Evolutionary conservation across 805 yeast genomes (phyloP).

Genomic region (Wickerhamomyces queroliae): DNA sequence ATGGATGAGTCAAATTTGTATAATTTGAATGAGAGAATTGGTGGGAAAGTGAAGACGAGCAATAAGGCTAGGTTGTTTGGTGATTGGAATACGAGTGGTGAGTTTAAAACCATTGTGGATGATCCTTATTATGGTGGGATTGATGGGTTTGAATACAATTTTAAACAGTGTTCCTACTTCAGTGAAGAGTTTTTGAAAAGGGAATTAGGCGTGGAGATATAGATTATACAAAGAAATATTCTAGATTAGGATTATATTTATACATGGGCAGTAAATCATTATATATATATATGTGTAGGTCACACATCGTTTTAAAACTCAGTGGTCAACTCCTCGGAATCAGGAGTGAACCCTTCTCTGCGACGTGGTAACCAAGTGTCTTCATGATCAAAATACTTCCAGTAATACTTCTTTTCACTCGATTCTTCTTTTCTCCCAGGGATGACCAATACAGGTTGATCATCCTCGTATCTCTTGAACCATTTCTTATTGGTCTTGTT

Average conservation of each 20-base stretch:
- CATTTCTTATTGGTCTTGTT: slow-evolving; percentile 72
- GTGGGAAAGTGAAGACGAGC: slow-evolving; percentile 41
- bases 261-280: too few species aligned
- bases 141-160: slow-evolving; percentile 77
- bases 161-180: slow-evolving; percentile 69
- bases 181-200: slow-evolving; percentile 59
- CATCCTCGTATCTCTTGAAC: slow-evolving; percentile 63
- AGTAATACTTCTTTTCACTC: slow-evolving; percentile 41
- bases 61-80: slow-evolving; percentile 67
- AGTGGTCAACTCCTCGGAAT: slow-evolving; percentile 14
- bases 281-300: neutral
- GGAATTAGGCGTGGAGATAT: slow-evolving; percentile 27
- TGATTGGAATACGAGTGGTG: slow-evolving; percentile 57
- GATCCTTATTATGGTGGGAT: slow-evolving; percentile 94
- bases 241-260: too few species aligned
- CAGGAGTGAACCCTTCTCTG: slow-evolving; percentile 46
- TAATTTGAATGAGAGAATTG: slow-evolving; percentile 39
- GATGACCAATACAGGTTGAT: slow-evolving; percentile 14
- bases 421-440: slow-evolving; percentile 27
- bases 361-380: slow-evolving; percentile 60
- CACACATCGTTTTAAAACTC: slow-evolving; percentile 7
- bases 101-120: slow-evolving; percentile 54
- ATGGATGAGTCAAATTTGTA: slow-evolving; percentile 62
- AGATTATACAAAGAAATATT: too few species aligned
- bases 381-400: slow-evolving; percentile 85